Conservation (phyloP, 306 rosid species). For the Parietaria judaica region DNA sequence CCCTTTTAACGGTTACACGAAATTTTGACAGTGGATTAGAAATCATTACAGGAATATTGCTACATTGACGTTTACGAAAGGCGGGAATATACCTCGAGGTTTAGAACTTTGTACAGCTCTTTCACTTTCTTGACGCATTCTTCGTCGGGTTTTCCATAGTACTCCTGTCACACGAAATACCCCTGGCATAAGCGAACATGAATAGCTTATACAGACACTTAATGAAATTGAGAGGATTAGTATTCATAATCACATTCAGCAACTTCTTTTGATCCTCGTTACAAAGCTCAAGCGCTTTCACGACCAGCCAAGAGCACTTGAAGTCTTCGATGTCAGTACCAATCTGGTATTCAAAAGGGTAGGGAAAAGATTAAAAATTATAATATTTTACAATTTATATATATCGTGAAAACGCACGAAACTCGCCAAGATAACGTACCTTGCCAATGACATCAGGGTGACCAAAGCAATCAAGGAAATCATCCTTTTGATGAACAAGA, state of each 20-base stretch:
- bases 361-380: constrained; percentile 17
- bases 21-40: not conserved
- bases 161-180: constrained; percentile 34
- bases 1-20: constrained; percentile 35
- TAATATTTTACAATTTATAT: too few relatives aligned
- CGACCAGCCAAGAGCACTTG: constrained; percentile 95
- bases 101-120: constrained; percentile 56
- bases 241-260: constrained; percentile 43
- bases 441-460: constrained; percentile 76
- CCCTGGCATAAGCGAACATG: not conserved
- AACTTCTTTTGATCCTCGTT: constrained; percentile 65
- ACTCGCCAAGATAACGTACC: constrained; percentile 30
- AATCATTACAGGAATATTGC: not conserved
- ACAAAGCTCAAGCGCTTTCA: constrained; percentile 72
- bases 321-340: constrained; percentile 98
- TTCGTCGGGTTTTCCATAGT: constrained; percentile 64
- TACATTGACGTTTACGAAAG: not conserved
- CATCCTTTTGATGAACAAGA: constrained; percentile 51
- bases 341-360: constrained; percentile 44
- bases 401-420: not conserved
- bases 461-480: constrained; percentile 87
- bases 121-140: constrained; percentile 62
- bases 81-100: constrained; percentile 55
- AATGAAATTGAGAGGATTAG: not conserved
- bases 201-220: not conserved